Conservation (phyloP, 2,329 filamentous ascomycete species). For the Podosphaera leucotricha region DNA sequence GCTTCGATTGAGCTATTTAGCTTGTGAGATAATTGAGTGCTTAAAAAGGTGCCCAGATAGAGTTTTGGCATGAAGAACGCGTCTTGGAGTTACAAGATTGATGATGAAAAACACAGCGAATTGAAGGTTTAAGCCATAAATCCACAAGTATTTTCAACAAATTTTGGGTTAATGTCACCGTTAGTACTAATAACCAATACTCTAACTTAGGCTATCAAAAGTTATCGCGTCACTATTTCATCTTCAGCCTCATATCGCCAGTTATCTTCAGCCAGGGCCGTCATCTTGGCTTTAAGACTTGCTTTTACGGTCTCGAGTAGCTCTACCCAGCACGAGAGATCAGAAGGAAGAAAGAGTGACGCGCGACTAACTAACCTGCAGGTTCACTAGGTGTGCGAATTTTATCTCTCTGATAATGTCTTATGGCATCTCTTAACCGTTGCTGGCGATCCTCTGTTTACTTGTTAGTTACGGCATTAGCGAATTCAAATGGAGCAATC, state of each 20-base stretch:
- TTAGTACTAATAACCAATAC: neutral
- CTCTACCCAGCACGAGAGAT: constrained; percentile 22
- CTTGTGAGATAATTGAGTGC: no score
- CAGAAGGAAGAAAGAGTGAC: neutral
- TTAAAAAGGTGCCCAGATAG: no score
- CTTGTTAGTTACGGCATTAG: constrained; percentile 4
- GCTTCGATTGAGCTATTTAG: no score
- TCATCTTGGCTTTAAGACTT: constrained; percentile 49
- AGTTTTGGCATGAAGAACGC: no score
- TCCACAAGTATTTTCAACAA: neutral
- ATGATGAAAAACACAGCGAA: no score
- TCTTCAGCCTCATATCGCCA: constrained; percentile 62
- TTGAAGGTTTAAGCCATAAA: neutral
- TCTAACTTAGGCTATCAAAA: neutral
- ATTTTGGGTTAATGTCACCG: neutral
- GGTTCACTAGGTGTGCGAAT: constrained; percentile 34
- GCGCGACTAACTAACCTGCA: constrained; percentile 27
- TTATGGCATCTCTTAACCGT: constrained; percentile 34
- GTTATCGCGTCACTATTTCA: constrained; percentile 6
- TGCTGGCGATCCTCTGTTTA: constrained; percentile 29
- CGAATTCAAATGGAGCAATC: neutral
- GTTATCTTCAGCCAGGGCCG: constrained; percentile 54
- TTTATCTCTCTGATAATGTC: constrained; percentile 32
- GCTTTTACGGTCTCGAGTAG: constrained; percentile 44
- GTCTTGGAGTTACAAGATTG: no score